phyloP scores from a whole-genome alignment of 805 yeast species.

The Candida ortonii region DNA sequence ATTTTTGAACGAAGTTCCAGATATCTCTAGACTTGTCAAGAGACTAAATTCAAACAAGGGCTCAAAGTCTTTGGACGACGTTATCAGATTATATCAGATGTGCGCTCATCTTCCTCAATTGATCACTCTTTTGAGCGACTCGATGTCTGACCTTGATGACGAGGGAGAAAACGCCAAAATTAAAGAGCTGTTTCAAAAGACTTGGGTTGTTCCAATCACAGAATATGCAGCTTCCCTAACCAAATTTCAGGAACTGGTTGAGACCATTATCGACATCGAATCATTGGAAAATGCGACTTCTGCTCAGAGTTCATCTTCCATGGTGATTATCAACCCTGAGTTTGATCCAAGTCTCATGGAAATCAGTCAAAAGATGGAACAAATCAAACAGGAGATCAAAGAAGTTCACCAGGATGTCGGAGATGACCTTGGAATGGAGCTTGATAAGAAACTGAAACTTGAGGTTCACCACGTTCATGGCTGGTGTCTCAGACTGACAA shows the following conservation, averaged over 20 bases:
- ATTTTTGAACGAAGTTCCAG: slow-evolving; percentile 74
- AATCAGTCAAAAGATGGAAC: slow-evolving; percentile 57
- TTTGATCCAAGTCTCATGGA: slow-evolving; percentile 74
- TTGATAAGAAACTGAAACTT: slow-evolving; percentile 83
- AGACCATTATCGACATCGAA: slow-evolving; percentile 84
- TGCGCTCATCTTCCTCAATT: slow-evolving; percentile 69
- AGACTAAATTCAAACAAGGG: slow-evolving; percentile 47
- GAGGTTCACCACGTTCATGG: slow-evolving; percentile 88
- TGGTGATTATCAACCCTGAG: slow-evolving; percentile 79
- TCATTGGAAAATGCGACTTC: slow-evolving; percentile 76
- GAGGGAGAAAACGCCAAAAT: slow-evolving; percentile 21
- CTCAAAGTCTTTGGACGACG: slow-evolving; percentile 76
- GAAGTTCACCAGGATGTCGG: slow-evolving; percentile 62
- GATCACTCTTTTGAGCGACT: slow-evolving; percentile 46
- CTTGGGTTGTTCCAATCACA: slow-evolving; percentile 60
- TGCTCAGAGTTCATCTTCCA: slow-evolving; percentile 26
- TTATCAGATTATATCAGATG: slow-evolving; percentile 83
- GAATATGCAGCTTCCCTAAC: slow-evolving; percentile 49
- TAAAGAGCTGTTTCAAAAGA: slow-evolving; percentile 38
- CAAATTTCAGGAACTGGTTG: slow-evolving; percentile 81
- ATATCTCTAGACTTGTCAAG: slow-evolving; percentile 70
- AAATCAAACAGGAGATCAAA: slow-evolving; percentile 52
- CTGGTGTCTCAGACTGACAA: slow-evolving; percentile 90
- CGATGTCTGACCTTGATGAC: slow-evolving; percentile 35
- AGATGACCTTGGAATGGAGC: slow-evolving; percentile 74